Percentiles rank a stretch among this genome's conserved stretches.
phyloP scores from a whole-genome alignment of 140 eudicot species.

The Cichorium intybus region DNA sequence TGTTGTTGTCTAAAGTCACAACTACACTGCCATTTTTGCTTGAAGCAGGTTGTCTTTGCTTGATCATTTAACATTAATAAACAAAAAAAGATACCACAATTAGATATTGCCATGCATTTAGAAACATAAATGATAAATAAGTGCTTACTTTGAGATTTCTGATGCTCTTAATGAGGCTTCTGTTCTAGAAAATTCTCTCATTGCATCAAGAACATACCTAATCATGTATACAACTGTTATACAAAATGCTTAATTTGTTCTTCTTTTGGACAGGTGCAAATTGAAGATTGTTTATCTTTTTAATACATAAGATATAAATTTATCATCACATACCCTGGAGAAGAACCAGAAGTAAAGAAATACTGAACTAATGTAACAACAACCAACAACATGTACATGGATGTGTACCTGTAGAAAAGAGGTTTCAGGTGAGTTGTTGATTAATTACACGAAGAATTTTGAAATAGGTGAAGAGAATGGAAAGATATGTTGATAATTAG shows the following conservation, averaged over 20 bases:
- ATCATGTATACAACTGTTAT: constrained; percentile 14
- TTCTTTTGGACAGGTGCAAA: too few species aligned
- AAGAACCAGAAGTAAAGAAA: constrained; percentile 76
- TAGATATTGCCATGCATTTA: constrained; percentile 22
- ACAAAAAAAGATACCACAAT: constrained; percentile 26
- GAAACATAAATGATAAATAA: constrained; percentile 12
- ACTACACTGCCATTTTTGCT: constrained; percentile 70
- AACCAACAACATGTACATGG: constrained; percentile 53
- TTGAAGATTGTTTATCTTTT: background rate
- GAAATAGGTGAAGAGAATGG: background rate
- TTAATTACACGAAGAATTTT: background rate
- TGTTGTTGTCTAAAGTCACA: constrained; percentile 51
- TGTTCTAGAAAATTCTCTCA: constrained; percentile 57
- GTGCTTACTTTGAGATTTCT: constrained; percentile 66
- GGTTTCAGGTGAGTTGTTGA: background rate
- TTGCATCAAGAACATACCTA: constrained; percentile 89
- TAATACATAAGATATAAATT: background rate
- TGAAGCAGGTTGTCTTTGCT: constrained; percentile 99
- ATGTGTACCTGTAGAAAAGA: constrained; percentile 53
- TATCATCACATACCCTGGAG: constrained; percentile 74
- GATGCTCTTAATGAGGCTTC: constrained; percentile 53
- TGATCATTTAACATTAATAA: constrained; percentile 58
- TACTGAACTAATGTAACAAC: constrained; percentile 77
- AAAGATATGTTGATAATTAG: background rate
- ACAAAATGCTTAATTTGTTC: background rate